Evolutionary conservation across 2,329 filamentous ascomycete species (phyloP).

Genomic region (Aphanocladium album): DNA sequence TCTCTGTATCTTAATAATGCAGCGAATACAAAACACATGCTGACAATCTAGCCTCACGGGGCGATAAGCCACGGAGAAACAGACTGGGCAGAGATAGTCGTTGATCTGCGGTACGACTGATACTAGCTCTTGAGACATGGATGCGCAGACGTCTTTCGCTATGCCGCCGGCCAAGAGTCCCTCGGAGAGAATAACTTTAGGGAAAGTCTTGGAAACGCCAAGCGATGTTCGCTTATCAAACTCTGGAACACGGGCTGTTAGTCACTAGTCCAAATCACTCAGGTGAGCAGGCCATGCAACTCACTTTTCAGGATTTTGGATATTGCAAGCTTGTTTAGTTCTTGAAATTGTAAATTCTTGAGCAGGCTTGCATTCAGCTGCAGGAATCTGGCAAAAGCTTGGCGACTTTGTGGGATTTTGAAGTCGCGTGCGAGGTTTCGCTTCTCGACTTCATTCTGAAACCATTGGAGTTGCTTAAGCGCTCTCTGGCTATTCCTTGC

Average conservation of each 20-base stretch:
- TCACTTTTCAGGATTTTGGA: constrained; percentile 80
- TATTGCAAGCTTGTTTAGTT: constrained; percentile 74
- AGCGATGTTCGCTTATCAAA: constrained; percentile 83
- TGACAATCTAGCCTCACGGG: constrained; percentile 71
- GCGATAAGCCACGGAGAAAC: constrained; percentile 72
- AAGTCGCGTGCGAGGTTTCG: constrained; percentile 56
- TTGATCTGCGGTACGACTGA: constrained; percentile 74
- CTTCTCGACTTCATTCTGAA: constrained; percentile 61
- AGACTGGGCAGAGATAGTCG: constrained; percentile 79
- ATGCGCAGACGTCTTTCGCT: constrained; percentile 69
- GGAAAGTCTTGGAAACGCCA: constrained; percentile 60
- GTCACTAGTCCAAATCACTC: neutral
- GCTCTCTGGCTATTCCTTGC: constrained; percentile 61
- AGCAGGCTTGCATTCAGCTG: constrained; percentile 70
- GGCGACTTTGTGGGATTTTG: constrained; percentile 59
- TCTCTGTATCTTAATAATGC: constrained; percentile 73
- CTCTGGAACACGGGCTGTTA: constrained; percentile 44
- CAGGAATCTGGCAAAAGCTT: constrained; percentile 64
- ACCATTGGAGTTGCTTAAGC: constrained; percentile 63
- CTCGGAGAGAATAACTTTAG: constrained; percentile 52
- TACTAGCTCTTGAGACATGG: constrained; percentile 68
- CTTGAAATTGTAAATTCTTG: constrained; percentile 76
- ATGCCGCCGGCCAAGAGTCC: constrained; percentile 61
- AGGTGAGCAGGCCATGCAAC: constrained; percentile 19
- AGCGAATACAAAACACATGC: constrained; percentile 80